Evolutionary conservation across 768 basidiomycete species (phyloP), one percentile per base, ranked within the genome.

Genomic region (Gloeophyllum trabeum): DNA sequence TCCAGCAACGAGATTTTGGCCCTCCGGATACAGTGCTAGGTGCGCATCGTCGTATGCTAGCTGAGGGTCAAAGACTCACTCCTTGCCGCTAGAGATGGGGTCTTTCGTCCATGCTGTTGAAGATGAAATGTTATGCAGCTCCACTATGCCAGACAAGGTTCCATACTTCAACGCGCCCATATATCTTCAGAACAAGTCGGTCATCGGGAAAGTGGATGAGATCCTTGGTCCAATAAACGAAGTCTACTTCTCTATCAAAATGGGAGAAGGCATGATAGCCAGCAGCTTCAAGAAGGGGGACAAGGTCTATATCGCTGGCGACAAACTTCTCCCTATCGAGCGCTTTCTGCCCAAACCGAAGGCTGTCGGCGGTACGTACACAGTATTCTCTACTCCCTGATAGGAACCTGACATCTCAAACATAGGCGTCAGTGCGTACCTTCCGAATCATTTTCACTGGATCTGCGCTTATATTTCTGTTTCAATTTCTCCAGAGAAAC

Each of bases 171-270:
- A 99, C 61, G 93, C 94, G 0, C 93, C 94, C 39, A 91, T 98
- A 57, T 98, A 94, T 61, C 75, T 98, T 41, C 81, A 89, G 69
- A 96, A 97, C 63, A 98, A 96, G 65, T 87, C 90, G 6, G 71
- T 78, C 50, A 90, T 98, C 47, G 94, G 96, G 47, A 97, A 96
- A 65, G 85, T 99, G 32, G 96, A 99, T 63, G 96, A 99, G 63
- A 98, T 99, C 51, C 75, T 99, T n/a, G 96, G 96, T 2, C 94
- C 96, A 13, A 93, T 99, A 60, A 99, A 96, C 58, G 91, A 98
- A 59, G 92, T 98, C 45, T 98, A 79, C 63, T 98, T 99, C 57
- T 93, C 92, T 2, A 75, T 99, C 49, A 99, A 98, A 69, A 96
- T 97, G 85, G 77, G 81, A 16, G 82, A 87, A 44, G 96, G 96